Percentiles rank a stretch among this genome's conserved stretches.
Evolutionary conservation across 441 rosid species (phyloP).

Genomic region (Aquilaria agallochum): DNA sequence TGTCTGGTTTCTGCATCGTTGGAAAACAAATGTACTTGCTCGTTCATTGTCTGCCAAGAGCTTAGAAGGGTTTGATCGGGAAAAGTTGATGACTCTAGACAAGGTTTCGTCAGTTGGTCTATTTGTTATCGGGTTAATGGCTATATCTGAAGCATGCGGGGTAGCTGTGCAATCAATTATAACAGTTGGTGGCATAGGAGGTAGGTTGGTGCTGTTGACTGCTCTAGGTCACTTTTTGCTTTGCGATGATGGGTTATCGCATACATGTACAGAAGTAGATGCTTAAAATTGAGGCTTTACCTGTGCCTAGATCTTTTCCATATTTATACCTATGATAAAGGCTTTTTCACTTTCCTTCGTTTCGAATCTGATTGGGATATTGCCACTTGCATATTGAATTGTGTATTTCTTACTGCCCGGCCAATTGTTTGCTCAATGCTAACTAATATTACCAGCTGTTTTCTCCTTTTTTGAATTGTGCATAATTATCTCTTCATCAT

Average conservation of each 20-base stretch:
- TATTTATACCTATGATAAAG: neutral
- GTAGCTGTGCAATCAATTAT: conserved; percentile 90
- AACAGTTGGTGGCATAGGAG: conserved; percentile 98
- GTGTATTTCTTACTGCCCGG: too few species aligned
- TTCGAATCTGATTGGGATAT: too few species aligned
- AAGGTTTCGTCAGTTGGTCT: conserved; percentile 79
- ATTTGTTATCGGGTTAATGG: conserved; percentile 71
- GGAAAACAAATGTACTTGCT: conserved; percentile 73
- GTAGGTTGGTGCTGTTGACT: conserved; percentile 27
- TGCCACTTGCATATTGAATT: too few species aligned
- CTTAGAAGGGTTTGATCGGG: conserved; percentile 47
- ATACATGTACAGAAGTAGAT: neutral
- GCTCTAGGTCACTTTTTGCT: conserved; percentile 6
- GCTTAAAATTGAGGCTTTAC: neutral
- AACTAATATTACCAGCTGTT: too few species aligned
- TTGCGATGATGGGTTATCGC: conserved; percentile 2
- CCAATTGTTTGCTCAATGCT: too few species aligned
- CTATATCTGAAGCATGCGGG: conserved; percentile 92
- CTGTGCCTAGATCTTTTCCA: neutral
- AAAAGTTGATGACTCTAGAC: conserved; percentile 69
- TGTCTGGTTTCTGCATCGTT: conserved; percentile 84
- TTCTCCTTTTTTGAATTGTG: neutral
- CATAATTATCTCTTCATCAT: conserved; percentile 4
- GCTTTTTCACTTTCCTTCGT: neutral
- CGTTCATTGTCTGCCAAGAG: conserved; percentile 43